Evolutionary conservation across 495 filamentous ascomycete genomes (phyloP).

Genomic region (Usnea hakonensis): DNA sequence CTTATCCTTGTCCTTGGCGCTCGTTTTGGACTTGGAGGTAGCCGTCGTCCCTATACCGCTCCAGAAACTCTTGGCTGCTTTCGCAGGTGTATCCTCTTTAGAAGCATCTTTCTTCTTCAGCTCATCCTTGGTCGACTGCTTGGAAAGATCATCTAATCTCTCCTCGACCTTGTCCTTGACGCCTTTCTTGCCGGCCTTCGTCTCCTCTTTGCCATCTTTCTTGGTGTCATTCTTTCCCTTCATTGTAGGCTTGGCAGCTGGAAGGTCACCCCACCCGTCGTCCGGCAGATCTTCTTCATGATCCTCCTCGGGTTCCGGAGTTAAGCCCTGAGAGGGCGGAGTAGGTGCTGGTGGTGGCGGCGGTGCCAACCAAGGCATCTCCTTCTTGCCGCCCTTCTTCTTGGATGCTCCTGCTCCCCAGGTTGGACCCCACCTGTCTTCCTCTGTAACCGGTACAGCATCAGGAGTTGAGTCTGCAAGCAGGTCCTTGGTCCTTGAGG

Average conservation of each 20-base stretch:
- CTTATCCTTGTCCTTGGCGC: conserved; percentile 34
- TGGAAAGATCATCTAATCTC: conserved; percentile 24
- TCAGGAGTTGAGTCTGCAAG: conserved; percentile 24
- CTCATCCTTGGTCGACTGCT: conserved; percentile 15
- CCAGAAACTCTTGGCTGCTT: conserved; percentile 42
- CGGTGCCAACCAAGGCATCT: conserved; percentile 37
- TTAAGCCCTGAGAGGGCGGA: conserved; percentile 42
- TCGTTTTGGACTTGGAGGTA: conserved; percentile 33
- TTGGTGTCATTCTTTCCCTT: conserved; percentile 32
- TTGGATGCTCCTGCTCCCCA: conserved; percentile 21
- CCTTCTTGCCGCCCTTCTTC: conserved; percentile 36
- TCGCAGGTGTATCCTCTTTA: conserved; percentile 31
- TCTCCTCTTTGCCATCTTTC: conserved; percentile 21
- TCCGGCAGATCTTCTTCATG: conserved; percentile 27
- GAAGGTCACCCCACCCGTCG: conserved; percentile 35
- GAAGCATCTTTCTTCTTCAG: conserved; percentile 14
- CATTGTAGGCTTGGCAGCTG: conserved; percentile 26
- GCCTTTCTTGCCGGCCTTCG: conserved; percentile 20
- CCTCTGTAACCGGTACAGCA: conserved; percentile 3
- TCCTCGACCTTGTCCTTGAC: conserved; percentile 20
- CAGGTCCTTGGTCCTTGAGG: conserved; percentile 23
- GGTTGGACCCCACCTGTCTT: conserved; percentile 18
- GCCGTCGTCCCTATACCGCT: conserved; percentile 35
- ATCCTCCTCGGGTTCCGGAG: conserved; percentile 36
- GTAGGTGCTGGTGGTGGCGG: conserved; percentile 48